Evolutionary conservation across 2,329 filamentous ascomycete species (phyloP), one percentile per base, ranked within the genome.

Genomic region (Colletotrichum magnum): DNA sequence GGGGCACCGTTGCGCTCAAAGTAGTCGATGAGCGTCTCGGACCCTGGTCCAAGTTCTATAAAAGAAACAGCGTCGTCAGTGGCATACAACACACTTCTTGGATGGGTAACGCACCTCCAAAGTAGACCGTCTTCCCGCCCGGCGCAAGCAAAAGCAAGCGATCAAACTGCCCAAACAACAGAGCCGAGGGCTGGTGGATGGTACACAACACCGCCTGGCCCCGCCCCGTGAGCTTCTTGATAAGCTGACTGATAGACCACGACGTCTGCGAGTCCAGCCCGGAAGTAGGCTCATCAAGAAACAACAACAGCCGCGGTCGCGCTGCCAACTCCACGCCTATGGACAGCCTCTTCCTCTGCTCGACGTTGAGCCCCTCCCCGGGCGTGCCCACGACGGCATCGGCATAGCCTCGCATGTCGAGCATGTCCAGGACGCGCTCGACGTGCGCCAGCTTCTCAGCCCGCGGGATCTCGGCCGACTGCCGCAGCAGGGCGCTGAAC

Each of bases 201-300:
- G 83, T 85, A 26, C 81, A 82, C 0, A 85, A 73, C 1, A 85
- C 76, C 10, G 83, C 81, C 69, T 85, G 83, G 0, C 82, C 81
- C 5, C 76, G 79, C 3, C 78, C 72, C 0, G 87, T 84, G 4
- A 90, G 81, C 71, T 93, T 94, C 72, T 92, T 87, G 66, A 94
- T 86, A 2, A 94, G 83, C 76, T 89, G 87, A 18, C 89, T 87
- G 74, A 94, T 93, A 58, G 90, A 89, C 90, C 90, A 94, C 0
- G 91, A 91, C 1, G 92, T 93, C 75, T 94, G 91, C 73, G 86
- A 89, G 77, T 94, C 92, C 9, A 94, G 85, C 76, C 92, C 92
- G 7, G 91, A 93, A 5, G 92, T 94, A 2, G 92, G 92, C 75
- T 94, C 92, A 73, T 94, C 92, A n/a, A 94, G 84, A 83, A 94